phyloP scores from a whole-genome alignment of 495 filamentous ascomycete genomes.

The Penicillium parvum region DNA sequence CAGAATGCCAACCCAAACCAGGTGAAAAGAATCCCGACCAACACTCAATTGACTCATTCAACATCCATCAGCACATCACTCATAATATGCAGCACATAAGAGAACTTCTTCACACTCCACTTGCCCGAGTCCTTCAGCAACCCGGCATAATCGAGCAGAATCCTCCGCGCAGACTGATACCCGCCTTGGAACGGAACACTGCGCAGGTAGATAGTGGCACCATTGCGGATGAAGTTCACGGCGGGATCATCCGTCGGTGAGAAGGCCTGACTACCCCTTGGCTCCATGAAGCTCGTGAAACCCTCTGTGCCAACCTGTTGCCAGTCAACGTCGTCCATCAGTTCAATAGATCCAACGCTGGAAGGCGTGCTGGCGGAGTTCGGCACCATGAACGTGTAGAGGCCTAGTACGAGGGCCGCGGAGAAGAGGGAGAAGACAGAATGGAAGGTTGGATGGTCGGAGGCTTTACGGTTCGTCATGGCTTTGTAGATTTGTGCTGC shows the following conservation, averaged over 20 bases:
- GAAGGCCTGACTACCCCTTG: slow-evolving; percentile 28
- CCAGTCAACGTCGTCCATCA: slow-evolving; percentile 51
- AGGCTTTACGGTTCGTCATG: slow-evolving; percentile 47
- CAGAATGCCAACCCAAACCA: neutral
- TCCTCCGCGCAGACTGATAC: slow-evolving; percentile 45
- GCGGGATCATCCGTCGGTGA: slow-evolving; percentile 32
- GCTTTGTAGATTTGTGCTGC: slow-evolving; percentile 50
- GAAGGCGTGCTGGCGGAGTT: slow-evolving; percentile 21
- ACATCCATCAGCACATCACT: slow-evolving; percentile 50
- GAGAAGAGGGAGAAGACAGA: slow-evolving; percentile 46
- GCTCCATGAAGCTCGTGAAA: slow-evolving; percentile 40
- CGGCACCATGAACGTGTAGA: slow-evolving; percentile 50
- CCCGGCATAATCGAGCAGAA: slow-evolving; percentile 47
- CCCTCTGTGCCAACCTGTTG: slow-evolving; percentile 38
- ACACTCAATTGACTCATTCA: slow-evolving; percentile 19
- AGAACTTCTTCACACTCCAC: slow-evolving; percentile 47
- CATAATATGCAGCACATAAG: slow-evolving; percentile 50
- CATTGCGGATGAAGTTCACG: slow-evolving; percentile 49
- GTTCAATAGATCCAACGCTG: slow-evolving; percentile 38
- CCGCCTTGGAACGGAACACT: slow-evolving; percentile 45
- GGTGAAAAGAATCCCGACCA: neutral
- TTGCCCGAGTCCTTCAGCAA: slow-evolving; percentile 50
- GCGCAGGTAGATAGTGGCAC: slow-evolving; percentile 44
- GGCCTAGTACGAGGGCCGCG: slow-evolving; percentile 45
- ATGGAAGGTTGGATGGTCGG: slow-evolving; percentile 47